Evolutionary conservation across 257 asterid species (phyloP), one percentile per base, ranked within the genome.

Genomic region (Solanum clarkiae): DNA sequence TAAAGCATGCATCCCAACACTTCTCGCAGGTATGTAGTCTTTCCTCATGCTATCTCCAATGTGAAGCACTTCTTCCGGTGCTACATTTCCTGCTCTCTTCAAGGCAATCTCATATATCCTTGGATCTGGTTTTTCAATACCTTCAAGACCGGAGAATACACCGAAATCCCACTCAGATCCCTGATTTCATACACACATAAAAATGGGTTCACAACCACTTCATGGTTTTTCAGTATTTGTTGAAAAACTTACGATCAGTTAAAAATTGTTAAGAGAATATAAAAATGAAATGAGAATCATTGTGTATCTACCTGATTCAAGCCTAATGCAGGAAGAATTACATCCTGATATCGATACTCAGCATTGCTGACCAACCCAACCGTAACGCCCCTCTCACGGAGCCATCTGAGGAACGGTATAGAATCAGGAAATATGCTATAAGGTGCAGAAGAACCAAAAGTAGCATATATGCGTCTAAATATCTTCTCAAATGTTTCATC

Each of bases 121-220:
- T 44, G 94, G 97, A 88, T 97, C 93, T 1, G 98, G 99, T 88
- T 97, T 97, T 89, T 97, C 98, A 45, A 94, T 89, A 17, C 99
- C 99, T 88, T 91, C 99, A 6, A 97, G 93, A 65, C 99, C 98
- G 1, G 99, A 97, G 92, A 97, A 97, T 77, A 95, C 96, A 22
- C 98, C 98, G 82, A 95, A 95, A 87, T 97, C 99, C 98, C 98
- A 97, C 90, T 94, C 98, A 3, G 97, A 93, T 83, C 99, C 99
- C 98, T 96, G 91, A 47, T 70, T 75, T 57, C 53, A n/a, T 11
- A 53, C 49, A 66, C 86, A 85, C 17, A 8, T 29, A 16, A 36
- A 79, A 53, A 79, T 11, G 18, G 18, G 18, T 18, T 29, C 18
- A 53, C 65, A 79, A 47, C 51, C 26, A 68, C 36, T 75, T 14